A percentile compares a stretch with the other conserved stretches of the same genome.
phyloP scores from a whole-genome alignment of 176 grass and related monocot species.

The Carex cristatella region DNA sequence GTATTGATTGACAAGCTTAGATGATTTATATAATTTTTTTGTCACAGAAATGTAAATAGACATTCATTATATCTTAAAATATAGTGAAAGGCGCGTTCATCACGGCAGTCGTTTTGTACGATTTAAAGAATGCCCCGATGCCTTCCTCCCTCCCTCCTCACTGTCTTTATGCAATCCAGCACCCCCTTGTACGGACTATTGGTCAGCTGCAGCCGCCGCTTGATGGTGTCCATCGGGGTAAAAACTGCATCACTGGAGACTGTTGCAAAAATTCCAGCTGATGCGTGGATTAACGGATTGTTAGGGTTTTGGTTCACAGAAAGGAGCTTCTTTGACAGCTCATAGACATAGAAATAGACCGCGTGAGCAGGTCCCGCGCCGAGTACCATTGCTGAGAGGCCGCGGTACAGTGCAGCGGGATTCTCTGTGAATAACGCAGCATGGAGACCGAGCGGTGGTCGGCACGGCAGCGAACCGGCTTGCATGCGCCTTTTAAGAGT shows the following conservation, averaged over 20 bases:
- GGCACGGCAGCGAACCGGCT: conserved; percentile 44
- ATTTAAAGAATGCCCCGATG: conserved; percentile 48
- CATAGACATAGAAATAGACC: conserved; percentile 90
- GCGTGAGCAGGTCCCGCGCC: conserved; percentile 83
- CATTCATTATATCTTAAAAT: too few relatives aligned
- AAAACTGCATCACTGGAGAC: conserved; percentile 73
- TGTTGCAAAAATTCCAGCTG: conserved; percentile 69
- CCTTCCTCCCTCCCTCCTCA: conserved; percentile 79
- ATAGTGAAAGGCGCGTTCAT: conserved; percentile 83
- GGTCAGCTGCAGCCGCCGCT: conserved; percentile 85
- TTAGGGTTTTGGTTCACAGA: conserved; percentile 51
- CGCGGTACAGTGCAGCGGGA: conserved; percentile 56
- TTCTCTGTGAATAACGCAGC: conserved; percentile 32
- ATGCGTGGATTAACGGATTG: conserved; percentile 66
- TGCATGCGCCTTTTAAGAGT: conserved; percentile 94
- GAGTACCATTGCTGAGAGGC: conserved; percentile 76
- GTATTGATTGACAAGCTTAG: too few relatives aligned
- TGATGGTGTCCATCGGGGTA: conserved; percentile 92
- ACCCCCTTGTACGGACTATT: conserved; percentile 78
- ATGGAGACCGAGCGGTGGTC: conserved; percentile 25
- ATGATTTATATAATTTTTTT: too few relatives aligned
- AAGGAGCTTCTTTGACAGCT: conserved; percentile 53
- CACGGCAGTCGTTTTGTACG: conserved; percentile 67
- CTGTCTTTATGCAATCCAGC: conserved; percentile 57
- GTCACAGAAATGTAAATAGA: too few relatives aligned